Base-by-base conservation (phyloP, 2,329 filamentous ascomycete genomes). In the Neurospora crassa region DNA sequence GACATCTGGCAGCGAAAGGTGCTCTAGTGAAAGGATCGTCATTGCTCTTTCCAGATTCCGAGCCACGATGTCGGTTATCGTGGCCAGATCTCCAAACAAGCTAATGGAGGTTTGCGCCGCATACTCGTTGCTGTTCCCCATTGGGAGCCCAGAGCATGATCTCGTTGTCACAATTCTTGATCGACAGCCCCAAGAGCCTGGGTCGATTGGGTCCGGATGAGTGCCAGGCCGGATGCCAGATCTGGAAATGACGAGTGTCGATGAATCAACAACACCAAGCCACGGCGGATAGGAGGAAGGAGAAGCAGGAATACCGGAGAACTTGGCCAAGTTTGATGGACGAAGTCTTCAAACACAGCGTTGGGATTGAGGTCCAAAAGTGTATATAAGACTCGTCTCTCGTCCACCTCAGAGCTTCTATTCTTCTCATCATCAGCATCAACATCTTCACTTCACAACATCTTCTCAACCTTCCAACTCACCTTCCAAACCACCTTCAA, bases 381-480 rank as follows among this genome's bases (percentile, higher is more conserved):
- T 59, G 45, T 72, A 71, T 72, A 72, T 40, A 68, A 70, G 14
- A 10, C 6, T 20, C 18, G 29, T 18, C 42, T n/a, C 29, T 47
- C 67, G 42, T 40, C 70, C 70, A 40, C 24, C 29, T 37, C 63
- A 45, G 16, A 11, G 24, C n/a, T 37, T 67, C 47, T 5, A 47
- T 1, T 70, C 40, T 63, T 24, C n/a, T 53, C 42, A 59, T 29
- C 71, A 72, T 37, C 70, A 69, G 67, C 72, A 70, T 43, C 70
- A 73, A 20, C 72, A 68, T 8, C 41, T 45, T 43, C 67, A 68
- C 34, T 24, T 16, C 34, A 59, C 34, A 68, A 41, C 67, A 40
- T n/a, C 67, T 18, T 68, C 20, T n/a, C 67, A 41, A 18, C 67
- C 67, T 68, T 41, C 67, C 18, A 68, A 40, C 34, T 18, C 34